Percentiles rank a stretch among this genome's conserved stretches.
Conservation (phyloP, 2,329 filamentous ascomycete genomes). For the Scytalidium sp. region DNA sequence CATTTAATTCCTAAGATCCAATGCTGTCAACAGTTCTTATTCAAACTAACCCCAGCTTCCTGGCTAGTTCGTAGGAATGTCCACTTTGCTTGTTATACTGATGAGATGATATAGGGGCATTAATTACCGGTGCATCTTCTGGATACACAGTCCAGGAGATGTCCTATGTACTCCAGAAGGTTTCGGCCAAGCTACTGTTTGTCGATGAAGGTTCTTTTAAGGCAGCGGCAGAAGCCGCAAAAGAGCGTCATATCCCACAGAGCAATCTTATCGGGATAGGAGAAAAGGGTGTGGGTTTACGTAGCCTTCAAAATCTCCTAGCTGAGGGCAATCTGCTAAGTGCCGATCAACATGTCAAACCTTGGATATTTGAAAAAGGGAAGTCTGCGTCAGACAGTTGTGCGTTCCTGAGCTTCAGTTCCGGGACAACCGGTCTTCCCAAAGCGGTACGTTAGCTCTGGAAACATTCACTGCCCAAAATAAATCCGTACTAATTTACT, state of each 20-base stretch:
- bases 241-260: slow-evolving; percentile 47
- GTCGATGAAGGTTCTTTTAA: slow-evolving; percentile 49
- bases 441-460: slow-evolving; percentile 35
- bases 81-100: no score
- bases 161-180: slow-evolving; percentile 58
- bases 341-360: slow-evolving; percentile 37
- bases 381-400: slow-evolving; percentile 55
- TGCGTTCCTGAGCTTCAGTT: slow-evolving; percentile 46
- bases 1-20: no score
- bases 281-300: slow-evolving; percentile 45
- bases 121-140: slow-evolving; percentile 58
- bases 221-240: slow-evolving; percentile 50
- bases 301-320: slow-evolving; percentile 37
- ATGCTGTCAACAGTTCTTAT: no score
- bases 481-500: not conserved
- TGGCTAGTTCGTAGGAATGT: slow-evolving; percentile 3
- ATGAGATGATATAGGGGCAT: no score
- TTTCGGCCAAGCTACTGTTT: slow-evolving; percentile 53
- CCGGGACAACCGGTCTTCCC: slow-evolving; percentile 46
- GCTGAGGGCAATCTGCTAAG: slow-evolving; percentile 28
- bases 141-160: slow-evolving; percentile 66
- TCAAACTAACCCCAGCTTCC: slow-evolving; percentile 20
- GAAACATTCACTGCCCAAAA: not conserved
- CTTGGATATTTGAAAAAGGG: slow-evolving; percentile 45
- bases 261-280: slow-evolving; percentile 52